A percentile compares a stretch with the other conserved stretches of the same genome.
Conservation (phyloP, 2,329 filamentous ascomycete species). For the Talaromyces piceae region DNA sequence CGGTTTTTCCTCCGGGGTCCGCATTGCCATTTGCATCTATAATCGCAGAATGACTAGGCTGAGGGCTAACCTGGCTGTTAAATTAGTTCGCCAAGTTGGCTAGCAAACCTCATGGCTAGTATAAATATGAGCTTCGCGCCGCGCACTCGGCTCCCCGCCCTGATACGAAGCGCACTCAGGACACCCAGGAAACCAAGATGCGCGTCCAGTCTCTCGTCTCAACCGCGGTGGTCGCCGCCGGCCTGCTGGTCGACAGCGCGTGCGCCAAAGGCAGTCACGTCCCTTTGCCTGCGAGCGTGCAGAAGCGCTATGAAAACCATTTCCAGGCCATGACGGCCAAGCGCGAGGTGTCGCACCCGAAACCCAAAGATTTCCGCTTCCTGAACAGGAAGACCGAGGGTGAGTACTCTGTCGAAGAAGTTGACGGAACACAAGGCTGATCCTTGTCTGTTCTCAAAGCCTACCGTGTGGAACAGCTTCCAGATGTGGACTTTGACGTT, state of each 20-base stretch:
- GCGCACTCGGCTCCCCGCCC: background rate
- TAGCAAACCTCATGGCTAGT: background rate
- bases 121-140: background rate
- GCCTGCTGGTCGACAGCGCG: conserved; percentile 5
- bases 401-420: background rate
- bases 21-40: background rate
- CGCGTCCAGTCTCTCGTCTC: conserved; percentile 7
- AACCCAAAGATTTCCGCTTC: conserved; percentile 5
- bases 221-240: conserved; percentile 6
- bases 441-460: conserved; percentile 39
- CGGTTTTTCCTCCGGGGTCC: too few relatives aligned
- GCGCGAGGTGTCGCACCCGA: background rate
- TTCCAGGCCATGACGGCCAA: conserved; percentile 5
- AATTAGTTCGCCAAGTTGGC: too few relatives aligned
- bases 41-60: background rate
- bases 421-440: background rate
- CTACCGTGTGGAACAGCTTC: conserved; percentile 58
- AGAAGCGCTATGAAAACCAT: conserved; percentile 6
- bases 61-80: too few relatives aligned
- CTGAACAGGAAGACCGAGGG: conserved; percentile 7
- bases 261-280: conserved; percentile 4
- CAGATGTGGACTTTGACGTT: conserved; percentile 63
- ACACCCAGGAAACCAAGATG: conserved; percentile 6
- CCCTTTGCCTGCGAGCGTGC: conserved; percentile 7
- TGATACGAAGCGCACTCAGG: background rate